phyloP scores from a whole-genome alignment of 1,284 basidiomycete species.

The Gomphus bonarii region DNA sequence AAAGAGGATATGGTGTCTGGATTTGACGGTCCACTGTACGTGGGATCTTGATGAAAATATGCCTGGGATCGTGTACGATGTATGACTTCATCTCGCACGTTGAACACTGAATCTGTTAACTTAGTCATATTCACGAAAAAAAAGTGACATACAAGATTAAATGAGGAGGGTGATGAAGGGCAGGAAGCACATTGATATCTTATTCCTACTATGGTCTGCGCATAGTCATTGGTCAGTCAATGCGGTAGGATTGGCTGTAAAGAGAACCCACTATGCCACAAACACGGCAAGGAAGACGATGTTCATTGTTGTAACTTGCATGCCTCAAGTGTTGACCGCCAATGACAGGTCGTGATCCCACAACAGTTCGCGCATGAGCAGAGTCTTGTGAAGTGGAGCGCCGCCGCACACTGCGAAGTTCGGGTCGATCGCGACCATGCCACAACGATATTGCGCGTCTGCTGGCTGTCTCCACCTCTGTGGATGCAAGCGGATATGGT shows the following conservation, averaged over 20 bases:
- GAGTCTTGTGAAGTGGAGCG: slow-evolving; percentile 47
- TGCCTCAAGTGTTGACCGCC: slow-evolving; percentile 8
- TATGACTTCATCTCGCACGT: slow-evolving; percentile 73
- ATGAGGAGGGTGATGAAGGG: slow-evolving; percentile 49
- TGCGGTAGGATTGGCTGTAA: neutral
- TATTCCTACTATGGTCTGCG: slow-evolving; percentile 52
- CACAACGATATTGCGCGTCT: slow-evolving; percentile 65
- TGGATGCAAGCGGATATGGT: slow-evolving; percentile 65
- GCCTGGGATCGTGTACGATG: slow-evolving; percentile 67
- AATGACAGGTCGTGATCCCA: slow-evolving; percentile 30
- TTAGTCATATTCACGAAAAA: neutral
- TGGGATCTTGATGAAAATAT: slow-evolving; percentile 80
- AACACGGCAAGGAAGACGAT: slow-evolving; percentile 46
- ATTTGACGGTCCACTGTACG: slow-evolving; percentile 64
- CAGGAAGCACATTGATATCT: slow-evolving; percentile 75
- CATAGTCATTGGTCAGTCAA: neutral
- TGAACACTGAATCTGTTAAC: slow-evolving; percentile 43
- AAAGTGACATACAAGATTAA: slow-evolving; percentile 45
- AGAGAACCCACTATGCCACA: slow-evolving; percentile 42
- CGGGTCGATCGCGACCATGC: slow-evolving; percentile 64
- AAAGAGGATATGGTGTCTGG: slow-evolving; percentile 45
- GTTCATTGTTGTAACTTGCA: slow-evolving; percentile 32
- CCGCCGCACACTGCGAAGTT: slow-evolving; percentile 19
- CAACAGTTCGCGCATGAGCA: slow-evolving; percentile 52
- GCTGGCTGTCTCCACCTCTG: slow-evolving; percentile 66